These are phyloP conservation scores for Termitomyces sp. DNA, from an alignment of 768 basidiomycete species.

Conservation along the genomic window DNA sequence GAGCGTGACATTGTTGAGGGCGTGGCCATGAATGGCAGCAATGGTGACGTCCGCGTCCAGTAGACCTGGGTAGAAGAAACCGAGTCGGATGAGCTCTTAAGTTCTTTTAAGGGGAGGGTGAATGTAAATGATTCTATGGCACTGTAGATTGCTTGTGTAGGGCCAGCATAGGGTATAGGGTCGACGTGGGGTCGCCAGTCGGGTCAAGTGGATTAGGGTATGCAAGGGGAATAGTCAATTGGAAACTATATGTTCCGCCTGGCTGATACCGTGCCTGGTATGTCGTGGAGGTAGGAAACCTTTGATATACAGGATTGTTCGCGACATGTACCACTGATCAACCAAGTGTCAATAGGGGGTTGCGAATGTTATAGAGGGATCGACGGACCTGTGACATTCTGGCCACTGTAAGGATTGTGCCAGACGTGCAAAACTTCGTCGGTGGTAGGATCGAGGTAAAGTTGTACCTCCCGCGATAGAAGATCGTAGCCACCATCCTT, in stretches of 20 bases:
- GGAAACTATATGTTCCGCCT: slow-evolving; percentile 13
- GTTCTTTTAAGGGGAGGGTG: slow-evolving; percentile 11
- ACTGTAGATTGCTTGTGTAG: slow-evolving; percentile 9
- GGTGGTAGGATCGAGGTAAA: slow-evolving; percentile 16
- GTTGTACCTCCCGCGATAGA: slow-evolving; percentile 13
- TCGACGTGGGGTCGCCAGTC: slow-evolving; percentile 12
- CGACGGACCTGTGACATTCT: slow-evolving; percentile 13
- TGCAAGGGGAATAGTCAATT: slow-evolving; percentile 12
- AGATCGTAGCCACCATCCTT: slow-evolving; percentile 15
- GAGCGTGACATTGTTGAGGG: slow-evolving; percentile 5
- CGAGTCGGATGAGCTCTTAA: background rate
- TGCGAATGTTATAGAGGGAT: background rate
- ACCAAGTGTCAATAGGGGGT: background rate
- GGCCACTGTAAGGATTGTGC: slow-evolving; percentile 14
- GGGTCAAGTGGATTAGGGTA: slow-evolving; percentile 20
- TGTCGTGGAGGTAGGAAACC: slow-evolving; percentile 5
- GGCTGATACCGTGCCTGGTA: slow-evolving; percentile 10
- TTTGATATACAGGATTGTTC: slow-evolving; percentile 18
- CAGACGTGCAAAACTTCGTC: slow-evolving; percentile 16
- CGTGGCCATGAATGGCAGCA: slow-evolving; percentile 14
- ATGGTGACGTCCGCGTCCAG: slow-evolving; percentile 14
- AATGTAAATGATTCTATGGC: slow-evolving; percentile 19
- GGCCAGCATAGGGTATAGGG: slow-evolving; percentile 11
- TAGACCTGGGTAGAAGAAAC: slow-evolving; percentile 11
- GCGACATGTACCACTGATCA: slow-evolving; percentile 14